These are phyloP conservation scores for Wickerhamomyces strasburgensis DNA, from an alignment of 805 yeast species.

Conservation along the genomic window DNA sequence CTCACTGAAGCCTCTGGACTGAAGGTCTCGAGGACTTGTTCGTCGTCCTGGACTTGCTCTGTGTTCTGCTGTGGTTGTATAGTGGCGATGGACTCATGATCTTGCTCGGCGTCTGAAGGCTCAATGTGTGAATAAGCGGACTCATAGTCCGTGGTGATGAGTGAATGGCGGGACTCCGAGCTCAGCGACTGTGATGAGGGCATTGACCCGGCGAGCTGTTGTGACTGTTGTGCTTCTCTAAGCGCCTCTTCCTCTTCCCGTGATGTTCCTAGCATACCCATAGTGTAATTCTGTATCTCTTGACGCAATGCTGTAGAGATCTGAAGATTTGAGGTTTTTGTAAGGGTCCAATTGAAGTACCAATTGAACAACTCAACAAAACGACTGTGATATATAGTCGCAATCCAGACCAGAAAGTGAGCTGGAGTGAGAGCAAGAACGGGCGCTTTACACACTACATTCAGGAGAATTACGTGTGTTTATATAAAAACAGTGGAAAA, in stretches of 20 bases:
- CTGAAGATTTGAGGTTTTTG: no score
- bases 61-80: conserved; percentile 1
- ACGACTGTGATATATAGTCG: no score
- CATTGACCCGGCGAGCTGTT: not conserved
- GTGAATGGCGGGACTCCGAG: conserved; percentile 4
- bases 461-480: not conserved
- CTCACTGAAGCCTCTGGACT: conserved; percentile 1
- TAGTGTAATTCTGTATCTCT: no score
- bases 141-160: conserved; percentile 20
- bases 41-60: no score
- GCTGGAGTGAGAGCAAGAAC: no score
- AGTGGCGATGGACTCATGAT: conserved; percentile 7
- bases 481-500: not conserved
- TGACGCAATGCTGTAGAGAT: no score
- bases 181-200: conserved; percentile 1
- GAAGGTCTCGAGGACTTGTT: not conserved
- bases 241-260: conserved; percentile 18
- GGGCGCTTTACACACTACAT: no score
- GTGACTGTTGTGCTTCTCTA: conserved; percentile 9
- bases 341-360: no score
- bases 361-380: no score
- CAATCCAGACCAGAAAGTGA: no score
- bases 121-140: conserved; percentile 19
- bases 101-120: conserved; percentile 5
- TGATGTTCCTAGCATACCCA: conserved; percentile 27